Percentiles rank a stretch among this genome's conserved stretches.
These are phyloP conservation scores for Actinomucor elegans DNA, from an alignment of 371 early-diverging fungal species.

Conservation along the genomic window DNA sequence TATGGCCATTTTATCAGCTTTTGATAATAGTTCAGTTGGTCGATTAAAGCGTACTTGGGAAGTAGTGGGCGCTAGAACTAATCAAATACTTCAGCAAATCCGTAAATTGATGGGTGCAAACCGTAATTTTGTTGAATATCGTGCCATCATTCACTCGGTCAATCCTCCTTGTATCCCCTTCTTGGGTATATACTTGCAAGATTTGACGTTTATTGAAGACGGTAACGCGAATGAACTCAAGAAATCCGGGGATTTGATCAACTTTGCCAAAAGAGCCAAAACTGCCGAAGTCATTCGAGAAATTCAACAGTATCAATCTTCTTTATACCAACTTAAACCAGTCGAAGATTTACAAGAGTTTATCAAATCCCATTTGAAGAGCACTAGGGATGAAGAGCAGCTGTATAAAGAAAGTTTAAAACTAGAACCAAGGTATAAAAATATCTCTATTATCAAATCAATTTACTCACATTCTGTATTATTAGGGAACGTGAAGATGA, in stretches of 20 bases:
- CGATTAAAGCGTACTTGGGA: conserved; percentile 89
- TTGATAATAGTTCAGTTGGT: conserved; percentile 85
- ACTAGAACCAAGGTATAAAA: conserved; percentile 71
- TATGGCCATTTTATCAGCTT: conserved; percentile 87
- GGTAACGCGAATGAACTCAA: conserved; percentile 82
- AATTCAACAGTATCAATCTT: conserved; percentile 87
- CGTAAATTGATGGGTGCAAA: conserved; percentile 76
- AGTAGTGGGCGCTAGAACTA: conserved; percentile 37
- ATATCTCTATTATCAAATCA: too few relatives aligned
- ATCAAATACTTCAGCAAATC: conserved; percentile 36
- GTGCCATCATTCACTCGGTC: conserved; percentile 79
- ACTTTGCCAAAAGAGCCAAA: conserved; percentile 87
- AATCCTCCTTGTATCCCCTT: conserved; percentile 95
- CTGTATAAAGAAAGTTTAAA: conserved; percentile 70
- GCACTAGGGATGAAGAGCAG: conserved; percentile 66
- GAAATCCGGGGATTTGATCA: conserved; percentile 69
- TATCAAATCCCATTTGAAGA: conserved; percentile 63
- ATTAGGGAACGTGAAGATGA: conserved; percentile 83
- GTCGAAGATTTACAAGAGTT: conserved; percentile 84
- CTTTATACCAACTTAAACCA: conserved; percentile 73
- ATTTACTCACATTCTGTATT: not conserved
- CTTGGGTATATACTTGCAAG: conserved; percentile 85
- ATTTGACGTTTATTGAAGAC: conserved; percentile 91
- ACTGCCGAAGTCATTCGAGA: conserved; percentile 88
- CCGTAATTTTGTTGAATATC: conserved; percentile 84